Evolutionary conservation across 441 rosid genomes (phyloP), one percentile per base, ranked within the genome.

Genomic region (Erysimum pusillum): DNA sequence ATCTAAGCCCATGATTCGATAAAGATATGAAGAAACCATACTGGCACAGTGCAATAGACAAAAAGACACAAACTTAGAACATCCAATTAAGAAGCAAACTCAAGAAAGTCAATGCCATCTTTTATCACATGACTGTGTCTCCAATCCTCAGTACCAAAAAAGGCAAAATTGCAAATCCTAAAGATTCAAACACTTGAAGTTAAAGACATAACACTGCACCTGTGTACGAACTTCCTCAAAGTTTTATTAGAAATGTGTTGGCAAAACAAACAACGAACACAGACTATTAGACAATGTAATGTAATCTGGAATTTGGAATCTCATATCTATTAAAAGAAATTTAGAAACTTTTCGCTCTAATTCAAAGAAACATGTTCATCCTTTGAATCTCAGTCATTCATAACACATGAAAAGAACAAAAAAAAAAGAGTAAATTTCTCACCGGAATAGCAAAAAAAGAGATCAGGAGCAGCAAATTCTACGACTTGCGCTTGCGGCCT

Each of bases 401-500:
- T 3, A 73, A 51, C 0, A 51, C 10, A 41, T 7, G 61, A 25
- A 51, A 46, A 42, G 1, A 41, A 9, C n/a, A 36, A 10, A 1
- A 22, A 17, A 12, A 56, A 69, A 8, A 32, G 18, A 58, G 7
- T 2, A 13, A 38, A 41, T 3, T n/a, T 35, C 81, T 78, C 75
- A 68, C 81, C 83, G 8, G 69, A 68, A 65, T 6, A 73, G 54
- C 17, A 31, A 44, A 46, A 32, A 2, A 48, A 35, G n/a, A n/a
- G 71, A 56, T 32, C 28, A 54, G 3, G 28, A 25, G 28, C 28
- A 25, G 28, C 28, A 25, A 35, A 6, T 2, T 38, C 78, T 83
- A 84, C 5, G 90, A 60, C 79, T 82, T 81, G 65, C 87, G 76
- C 28, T 25, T 25, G 28, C 93, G 81, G 12, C 31, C 4, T 28